Conservation (phyloP, 192 early-diverging fungal species). For the Umbelopsis vinacea region DNA sequence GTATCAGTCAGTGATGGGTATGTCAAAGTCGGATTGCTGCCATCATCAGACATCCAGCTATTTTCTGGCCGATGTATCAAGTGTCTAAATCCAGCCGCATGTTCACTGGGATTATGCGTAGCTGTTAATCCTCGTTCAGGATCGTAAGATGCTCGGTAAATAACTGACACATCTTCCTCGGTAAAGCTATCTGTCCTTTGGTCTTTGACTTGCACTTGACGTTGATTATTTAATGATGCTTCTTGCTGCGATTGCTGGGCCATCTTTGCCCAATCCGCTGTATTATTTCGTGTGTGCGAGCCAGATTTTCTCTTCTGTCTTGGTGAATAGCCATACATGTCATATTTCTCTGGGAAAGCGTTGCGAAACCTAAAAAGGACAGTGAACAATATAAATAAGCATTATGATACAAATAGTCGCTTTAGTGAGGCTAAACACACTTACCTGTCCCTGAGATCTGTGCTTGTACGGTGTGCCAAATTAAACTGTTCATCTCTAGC, state of each 20-base stretch:
- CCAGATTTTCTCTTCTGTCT: conserved; percentile 6
- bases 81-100: conserved; percentile 5
- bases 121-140: background rate
- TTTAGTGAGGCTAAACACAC: background rate
- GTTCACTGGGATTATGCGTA: background rate
- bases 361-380: conserved; percentile 20
- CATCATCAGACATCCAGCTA: conserved; percentile 3
- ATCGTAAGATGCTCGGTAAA: conserved; percentile 11
- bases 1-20: background rate
- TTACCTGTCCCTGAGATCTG: conserved; percentile 31
- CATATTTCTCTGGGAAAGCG: conserved; percentile 33
- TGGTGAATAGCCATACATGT: conserved; percentile 24
- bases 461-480: conserved; percentile 26
- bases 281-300: background rate
- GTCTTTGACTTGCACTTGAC: background rate
- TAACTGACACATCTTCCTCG: conserved; percentile 14
- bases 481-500: conserved; percentile 22
- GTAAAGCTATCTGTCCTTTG: background rate
- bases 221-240: background rate
- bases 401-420: background rate
- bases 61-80: conserved; percentile 3
- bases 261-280: background rate
- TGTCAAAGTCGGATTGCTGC: background rate
- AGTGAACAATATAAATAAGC: background rate
- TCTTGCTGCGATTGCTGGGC: background rate